Percentiles rank a stretch among this genome's conserved stretches.
These are phyloP conservation scores for Striga asiatica DNA, from an alignment of 257 asterid genomes.

Conservation along the genomic window DNA sequence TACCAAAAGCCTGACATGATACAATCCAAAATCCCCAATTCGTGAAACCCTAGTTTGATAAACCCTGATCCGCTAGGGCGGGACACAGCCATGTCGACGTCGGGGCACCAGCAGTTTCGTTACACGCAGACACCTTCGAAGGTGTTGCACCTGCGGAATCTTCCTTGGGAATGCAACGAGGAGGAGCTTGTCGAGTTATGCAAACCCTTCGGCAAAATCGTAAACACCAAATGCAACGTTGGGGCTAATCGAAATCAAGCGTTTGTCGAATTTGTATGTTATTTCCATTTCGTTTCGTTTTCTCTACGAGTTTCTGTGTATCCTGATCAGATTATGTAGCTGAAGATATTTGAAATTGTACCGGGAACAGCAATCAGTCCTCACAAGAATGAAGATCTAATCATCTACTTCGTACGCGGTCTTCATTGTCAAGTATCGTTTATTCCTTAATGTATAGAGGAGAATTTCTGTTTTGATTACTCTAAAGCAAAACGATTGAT, in stretches of 20 bases:
- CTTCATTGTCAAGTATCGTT: background rate
- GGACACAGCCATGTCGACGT: conserved; percentile 44
- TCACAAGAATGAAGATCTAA: background rate
- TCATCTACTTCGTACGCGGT: background rate
- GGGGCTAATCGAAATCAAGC: conserved; percentile 88
- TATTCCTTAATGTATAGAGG: background rate
- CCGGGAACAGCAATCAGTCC: background rate
- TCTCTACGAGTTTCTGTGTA: background rate
- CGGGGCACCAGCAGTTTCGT: conserved; percentile 70
- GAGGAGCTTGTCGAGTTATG: conserved; percentile 78
- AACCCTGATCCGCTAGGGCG: conserved; percentile 18
- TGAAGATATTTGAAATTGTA: background rate
- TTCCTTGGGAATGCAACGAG: conserved; percentile 71
- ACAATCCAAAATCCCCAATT: conserved; percentile 13
- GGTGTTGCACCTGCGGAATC: conserved; percentile 82
- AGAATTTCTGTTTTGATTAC: background rate
- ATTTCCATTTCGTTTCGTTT: background rate
- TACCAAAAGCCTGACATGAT: no score
- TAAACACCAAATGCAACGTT: conserved; percentile 74
- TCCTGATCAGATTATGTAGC: background rate
- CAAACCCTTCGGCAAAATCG: conserved; percentile 63
- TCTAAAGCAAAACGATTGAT: no score
- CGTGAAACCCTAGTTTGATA: conserved; percentile 17
- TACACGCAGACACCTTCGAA: conserved; percentile 81
- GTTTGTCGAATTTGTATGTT: conserved; percentile 70